Conservation (phyloP, 352 stramenopile genomes). For the Salisapilia sapeloensis region DNA sequence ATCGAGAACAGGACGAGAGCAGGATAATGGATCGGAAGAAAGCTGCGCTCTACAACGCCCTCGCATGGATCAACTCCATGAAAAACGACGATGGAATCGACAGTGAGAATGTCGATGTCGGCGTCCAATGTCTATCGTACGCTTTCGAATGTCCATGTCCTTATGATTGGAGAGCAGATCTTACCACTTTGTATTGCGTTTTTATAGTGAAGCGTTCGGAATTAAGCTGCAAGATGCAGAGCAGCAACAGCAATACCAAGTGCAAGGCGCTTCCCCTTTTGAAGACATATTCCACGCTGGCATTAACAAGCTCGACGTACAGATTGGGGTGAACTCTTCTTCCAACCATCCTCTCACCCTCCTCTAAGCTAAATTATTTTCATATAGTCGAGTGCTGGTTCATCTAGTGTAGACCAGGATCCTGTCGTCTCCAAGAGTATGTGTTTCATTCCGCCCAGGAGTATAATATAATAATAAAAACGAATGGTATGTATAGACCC, state of each 20-base stretch:
- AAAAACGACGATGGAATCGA: slow-evolving; percentile 39
- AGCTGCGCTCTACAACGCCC: slow-evolving; percentile 53
- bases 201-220: slow-evolving; percentile 46
- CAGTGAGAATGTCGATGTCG: slow-evolving; percentile 42
- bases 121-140: slow-evolving; percentile 39
- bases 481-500: slow-evolving; percentile 20
- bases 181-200: background rate
- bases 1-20: no score
- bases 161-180: background rate
- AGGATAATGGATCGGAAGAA: slow-evolving; percentile 19
- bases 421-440: slow-evolving; percentile 60
- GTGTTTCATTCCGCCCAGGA: background rate
- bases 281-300: slow-evolving; percentile 57
- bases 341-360: no score
- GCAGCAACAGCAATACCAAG: slow-evolving; percentile 26
- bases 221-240: slow-evolving; percentile 34
- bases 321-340: slow-evolving; percentile 14
- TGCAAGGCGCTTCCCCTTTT: slow-evolving; percentile 24
- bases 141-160: slow-evolving; percentile 5
- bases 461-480: background rate
- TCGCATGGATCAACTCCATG: slow-evolving; percentile 46
- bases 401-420: slow-evolving; percentile 21
- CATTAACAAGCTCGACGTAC: slow-evolving; percentile 35
- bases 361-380: no score
- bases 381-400: background rate